Percentiles rank a stretch among this genome's conserved stretches.
Conservation (phyloP, 2,329 filamentous ascomycete genomes). For the Lecanicillium sp. region DNA sequence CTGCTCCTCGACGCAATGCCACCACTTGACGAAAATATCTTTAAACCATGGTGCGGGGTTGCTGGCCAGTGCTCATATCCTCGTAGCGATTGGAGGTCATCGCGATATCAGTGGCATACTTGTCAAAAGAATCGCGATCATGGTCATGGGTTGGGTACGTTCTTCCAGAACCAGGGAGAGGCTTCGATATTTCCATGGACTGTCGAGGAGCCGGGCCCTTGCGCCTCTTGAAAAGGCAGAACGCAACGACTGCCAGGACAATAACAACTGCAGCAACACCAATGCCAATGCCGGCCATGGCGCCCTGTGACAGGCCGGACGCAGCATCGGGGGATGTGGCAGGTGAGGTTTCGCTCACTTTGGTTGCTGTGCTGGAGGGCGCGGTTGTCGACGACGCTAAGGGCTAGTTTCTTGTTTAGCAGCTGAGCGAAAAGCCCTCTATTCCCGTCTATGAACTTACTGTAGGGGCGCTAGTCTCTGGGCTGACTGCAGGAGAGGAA, state of each 20-base stretch:
- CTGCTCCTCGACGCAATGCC: too few species aligned
- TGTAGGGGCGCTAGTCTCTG: slow-evolving; percentile 1
- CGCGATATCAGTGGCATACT: slow-evolving; percentile 37
- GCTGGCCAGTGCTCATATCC: slow-evolving; percentile 46
- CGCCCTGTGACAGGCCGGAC: slow-evolving; percentile 31
- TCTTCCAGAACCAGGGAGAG: slow-evolving; percentile 38
- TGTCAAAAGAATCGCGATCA: slow-evolving; percentile 20
- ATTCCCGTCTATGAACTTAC: slow-evolving; percentile 1
- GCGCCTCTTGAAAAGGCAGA: slow-evolving; percentile 27
- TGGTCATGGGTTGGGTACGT: slow-evolving; percentile 27
- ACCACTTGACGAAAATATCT: not conserved
- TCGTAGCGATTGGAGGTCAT: slow-evolving; percentile 47
- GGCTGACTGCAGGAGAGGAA: not conserved
- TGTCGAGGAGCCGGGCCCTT: slow-evolving; percentile 14
- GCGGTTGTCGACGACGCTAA: not conserved
- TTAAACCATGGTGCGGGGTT: slow-evolving; percentile 37
- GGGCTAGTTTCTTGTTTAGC: not conserved
- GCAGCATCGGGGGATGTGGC: slow-evolving; percentile 6
- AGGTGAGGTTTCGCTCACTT: slow-evolving; percentile 3
- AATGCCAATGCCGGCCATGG: slow-evolving; percentile 42
- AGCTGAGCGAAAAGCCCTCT: not conserved
- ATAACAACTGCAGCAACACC: slow-evolving; percentile 35
- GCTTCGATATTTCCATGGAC: slow-evolving; percentile 41
- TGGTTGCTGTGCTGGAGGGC: slow-evolving; percentile 1
- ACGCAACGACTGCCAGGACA: slow-evolving; percentile 28